Percentiles rank a stretch among this genome's conserved stretches.
These are phyloP conservation scores for Saccharomycopsis babjevae DNA, from an alignment of 805 yeast genomes.

Conservation along the genomic window DNA sequence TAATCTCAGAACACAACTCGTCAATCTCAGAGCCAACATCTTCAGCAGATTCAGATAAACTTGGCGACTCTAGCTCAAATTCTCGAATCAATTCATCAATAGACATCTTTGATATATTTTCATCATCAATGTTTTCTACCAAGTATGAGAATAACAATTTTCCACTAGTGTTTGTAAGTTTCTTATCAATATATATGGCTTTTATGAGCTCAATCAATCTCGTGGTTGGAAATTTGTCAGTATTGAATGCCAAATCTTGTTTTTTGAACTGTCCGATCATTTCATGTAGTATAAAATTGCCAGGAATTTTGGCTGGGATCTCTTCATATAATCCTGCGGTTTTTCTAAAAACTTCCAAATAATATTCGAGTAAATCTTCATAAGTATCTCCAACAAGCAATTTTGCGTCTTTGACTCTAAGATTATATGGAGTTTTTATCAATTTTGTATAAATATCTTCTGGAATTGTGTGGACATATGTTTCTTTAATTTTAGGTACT, in stretches of 20 bases:
- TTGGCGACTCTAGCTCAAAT: slow-evolving; percentile 35
- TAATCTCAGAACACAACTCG: slow-evolving; percentile 36
- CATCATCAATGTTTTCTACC: slow-evolving; percentile 37
- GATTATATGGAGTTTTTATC: slow-evolving; percentile 36
- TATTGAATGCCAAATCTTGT: slow-evolving; percentile 24
- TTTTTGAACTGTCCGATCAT: slow-evolving; percentile 59
- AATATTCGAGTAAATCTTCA: slow-evolving; percentile 40
- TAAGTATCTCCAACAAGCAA: slow-evolving; percentile 35
- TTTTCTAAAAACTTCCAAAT: slow-evolving; percentile 31
- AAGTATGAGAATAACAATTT: slow-evolving; percentile 54
- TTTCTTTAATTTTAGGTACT: slow-evolving; percentile 29
- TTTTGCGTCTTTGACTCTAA: slow-evolving; percentile 67
- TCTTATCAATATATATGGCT: slow-evolving; percentile 33
- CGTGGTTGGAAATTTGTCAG: slow-evolving; percentile 28
- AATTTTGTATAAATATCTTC: slow-evolving; percentile 44
- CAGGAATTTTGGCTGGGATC: slow-evolving; percentile 33
- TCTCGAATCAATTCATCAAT: slow-evolving; percentile 41
- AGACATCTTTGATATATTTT: slow-evolving; percentile 19
- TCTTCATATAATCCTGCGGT: slow-evolving; percentile 19
- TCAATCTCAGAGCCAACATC: slow-evolving; percentile 26
- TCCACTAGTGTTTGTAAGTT: slow-evolving; percentile 58
- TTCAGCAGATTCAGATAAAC: slow-evolving; percentile 24
- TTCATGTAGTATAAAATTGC: slow-evolving; percentile 80
- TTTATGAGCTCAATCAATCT: slow-evolving; percentile 46
- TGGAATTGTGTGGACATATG: slow-evolving; percentile 47